Conservation (phyloP, 805 yeast species). For the Huiozyma sinensis region DNA sequence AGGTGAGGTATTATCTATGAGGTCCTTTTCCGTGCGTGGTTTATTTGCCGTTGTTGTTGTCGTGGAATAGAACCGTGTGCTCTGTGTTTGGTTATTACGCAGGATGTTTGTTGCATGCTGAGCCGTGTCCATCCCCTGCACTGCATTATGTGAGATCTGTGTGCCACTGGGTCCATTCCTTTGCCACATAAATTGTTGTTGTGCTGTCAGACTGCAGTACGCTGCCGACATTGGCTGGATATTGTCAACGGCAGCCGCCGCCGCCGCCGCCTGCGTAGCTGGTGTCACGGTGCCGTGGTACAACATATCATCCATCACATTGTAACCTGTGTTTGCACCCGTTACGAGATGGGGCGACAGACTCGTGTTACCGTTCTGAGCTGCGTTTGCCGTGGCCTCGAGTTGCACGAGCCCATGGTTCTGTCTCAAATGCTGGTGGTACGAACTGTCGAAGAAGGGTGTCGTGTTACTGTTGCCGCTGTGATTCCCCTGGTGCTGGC, state of each 20-base stretch:
- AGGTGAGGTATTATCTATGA: slow-evolving; percentile 6
- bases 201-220: too few relatives aligned
- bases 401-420: slow-evolving; percentile 26
- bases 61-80: slow-evolving; percentile 4
- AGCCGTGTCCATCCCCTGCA: neutral
- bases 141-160: neutral
- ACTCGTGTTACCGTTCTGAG: neutral
- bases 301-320: slow-evolving; percentile 21
- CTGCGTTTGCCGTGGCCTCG: slow-evolving; percentile 7
- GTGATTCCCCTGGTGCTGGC: slow-evolving; percentile 4
- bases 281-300: neutral
- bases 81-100: neutral
- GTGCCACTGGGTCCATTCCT: neutral
- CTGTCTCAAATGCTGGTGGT: slow-evolving; percentile 31
- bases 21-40: neutral
- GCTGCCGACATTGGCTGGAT: neutral
- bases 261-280: neutral
- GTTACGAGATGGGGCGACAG: slow-evolving; percentile 25
- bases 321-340: slow-evolving; percentile 26
- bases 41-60: neutral
- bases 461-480: slow-evolving; percentile 6
- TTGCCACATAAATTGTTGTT: too few relatives aligned
- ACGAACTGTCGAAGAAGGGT: slow-evolving; percentile 33
- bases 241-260: neutral
- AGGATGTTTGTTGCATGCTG: neutral